A percentile compares a stretch with the other conserved stretches of the same genome.
These are phyloP conservation scores for Hymenotorrendiella dingleyae DNA, from an alignment of 2,329 filamentous ascomycete species.

Conservation along the genomic window DNA sequence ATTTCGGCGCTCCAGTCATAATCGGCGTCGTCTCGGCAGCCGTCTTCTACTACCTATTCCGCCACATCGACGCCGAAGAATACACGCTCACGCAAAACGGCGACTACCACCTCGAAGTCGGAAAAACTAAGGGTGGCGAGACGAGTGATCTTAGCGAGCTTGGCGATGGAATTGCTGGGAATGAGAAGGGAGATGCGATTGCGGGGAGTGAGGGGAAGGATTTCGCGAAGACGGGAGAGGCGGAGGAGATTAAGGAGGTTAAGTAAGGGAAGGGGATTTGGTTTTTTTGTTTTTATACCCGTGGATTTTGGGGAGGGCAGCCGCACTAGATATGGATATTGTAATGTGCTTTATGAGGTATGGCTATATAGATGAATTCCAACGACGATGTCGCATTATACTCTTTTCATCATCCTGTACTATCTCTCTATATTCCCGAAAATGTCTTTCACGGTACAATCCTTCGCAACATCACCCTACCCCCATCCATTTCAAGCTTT, in stretches of 20 bases:
- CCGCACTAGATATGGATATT: too few relatives aligned
- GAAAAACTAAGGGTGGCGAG: too few relatives aligned
- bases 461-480: too few relatives aligned
- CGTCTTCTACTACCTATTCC: conserved; percentile 40
- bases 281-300: too few relatives aligned
- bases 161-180: neutral
- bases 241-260: neutral
- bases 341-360: too few relatives aligned
- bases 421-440: too few relatives aligned
- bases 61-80: conserved; percentile 29
- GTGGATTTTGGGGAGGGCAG: too few relatives aligned
- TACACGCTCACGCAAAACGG: conserved; percentile 29
- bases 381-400: too few relatives aligned
- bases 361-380: too few relatives aligned
- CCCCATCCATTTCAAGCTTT: too few relatives aligned
- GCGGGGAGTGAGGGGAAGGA: neutral
- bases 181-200: conserved; percentile 1
- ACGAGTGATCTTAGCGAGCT: neutral
- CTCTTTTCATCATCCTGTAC: too few relatives aligned
- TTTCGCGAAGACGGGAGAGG: neutral
- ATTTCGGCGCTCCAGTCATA: conserved; percentile 42
- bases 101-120: neutral
- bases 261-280: neutral
- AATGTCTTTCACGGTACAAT: too few relatives aligned
- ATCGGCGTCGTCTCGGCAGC: conserved; percentile 38